Percentiles rank a stretch among this genome's conserved stretches.
phyloP scores from a whole-genome alignment of 2,329 filamentous ascomycete species.

The Thermothelomyces thermophilus region DNA sequence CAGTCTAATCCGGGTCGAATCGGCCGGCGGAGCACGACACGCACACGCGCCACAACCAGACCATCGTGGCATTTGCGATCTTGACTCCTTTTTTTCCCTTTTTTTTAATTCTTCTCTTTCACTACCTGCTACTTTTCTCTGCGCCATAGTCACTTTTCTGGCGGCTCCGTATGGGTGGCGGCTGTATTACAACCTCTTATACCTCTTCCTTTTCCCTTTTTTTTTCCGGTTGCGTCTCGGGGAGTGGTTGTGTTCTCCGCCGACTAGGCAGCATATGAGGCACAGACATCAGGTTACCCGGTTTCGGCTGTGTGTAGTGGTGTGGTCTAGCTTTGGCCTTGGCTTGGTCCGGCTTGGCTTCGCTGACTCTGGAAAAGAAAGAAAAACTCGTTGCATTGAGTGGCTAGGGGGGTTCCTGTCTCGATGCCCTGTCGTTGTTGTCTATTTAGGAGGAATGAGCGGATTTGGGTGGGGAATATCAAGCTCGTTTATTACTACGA shows the following conservation, averaged over 20 bases:
- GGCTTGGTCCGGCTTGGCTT: slow-evolving; percentile 1
- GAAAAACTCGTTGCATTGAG: slow-evolving; percentile 1
- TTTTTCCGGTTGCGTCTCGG: not conserved
- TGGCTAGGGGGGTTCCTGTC: not conserved
- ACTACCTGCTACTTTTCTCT: slow-evolving; percentile 4
- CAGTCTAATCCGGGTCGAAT: not conserved
- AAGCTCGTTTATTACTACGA: not conserved
- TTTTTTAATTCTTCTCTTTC: slow-evolving; percentile 3
- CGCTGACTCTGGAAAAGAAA: slow-evolving; percentile 1
- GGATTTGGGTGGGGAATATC: not conserved
- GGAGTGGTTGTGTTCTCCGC: not conserved
- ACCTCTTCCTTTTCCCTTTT: slow-evolving; percentile 22
- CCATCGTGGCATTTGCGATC: not conserved
- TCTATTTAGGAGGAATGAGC: not conserved
- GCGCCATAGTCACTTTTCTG: slow-evolving; percentile 12
- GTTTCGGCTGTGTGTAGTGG: not conserved
- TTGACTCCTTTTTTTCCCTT: not conserved
- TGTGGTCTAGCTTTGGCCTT: not conserved
- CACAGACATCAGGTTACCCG: not conserved
- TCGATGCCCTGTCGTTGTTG: not conserved
- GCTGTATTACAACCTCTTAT: slow-evolving; percentile 26
- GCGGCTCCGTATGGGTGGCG: slow-evolving; percentile 16
- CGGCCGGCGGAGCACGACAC: not conserved
- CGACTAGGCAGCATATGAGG: not conserved
- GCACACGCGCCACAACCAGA: not conserved